phyloP scores from a whole-genome alignment of 306 rosid genomes.

The Lathyrus sativus region DNA sequence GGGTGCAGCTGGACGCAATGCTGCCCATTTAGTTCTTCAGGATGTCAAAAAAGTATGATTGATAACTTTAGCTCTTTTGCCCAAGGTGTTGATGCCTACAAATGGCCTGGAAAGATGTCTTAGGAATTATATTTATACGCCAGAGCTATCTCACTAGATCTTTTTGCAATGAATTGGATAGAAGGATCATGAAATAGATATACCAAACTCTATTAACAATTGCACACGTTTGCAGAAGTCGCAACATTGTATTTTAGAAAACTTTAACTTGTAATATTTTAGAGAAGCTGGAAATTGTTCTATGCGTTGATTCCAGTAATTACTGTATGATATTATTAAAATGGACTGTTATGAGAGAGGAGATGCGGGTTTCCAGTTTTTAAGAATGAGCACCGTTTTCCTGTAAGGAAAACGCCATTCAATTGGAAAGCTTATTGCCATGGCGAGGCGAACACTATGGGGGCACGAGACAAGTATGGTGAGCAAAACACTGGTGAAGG shows the following conservation, averaged over 20 bases:
- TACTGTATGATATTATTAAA: background rate
- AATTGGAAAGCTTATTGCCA: too few species aligned
- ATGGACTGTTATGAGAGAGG: background rate
- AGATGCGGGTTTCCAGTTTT: background rate
- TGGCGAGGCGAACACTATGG: too few species aligned
- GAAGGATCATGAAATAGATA: constrained; percentile 6
- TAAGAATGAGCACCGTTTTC: background rate
- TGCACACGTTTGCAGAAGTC: background rate
- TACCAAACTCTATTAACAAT: background rate
- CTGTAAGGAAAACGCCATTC: too few species aligned
- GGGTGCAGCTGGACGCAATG: constrained; percentile 94
- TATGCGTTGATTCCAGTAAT: constrained; percentile 11
- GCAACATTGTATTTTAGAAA: constrained; percentile 15
- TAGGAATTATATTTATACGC: constrained; percentile 5
- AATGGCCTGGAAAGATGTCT: constrained; percentile 8
- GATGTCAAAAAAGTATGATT: constrained; percentile 45
- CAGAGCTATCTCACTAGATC: background rate
- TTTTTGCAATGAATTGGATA: background rate
- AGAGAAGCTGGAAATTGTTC: background rate
- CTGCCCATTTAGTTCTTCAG: constrained; percentile 74
- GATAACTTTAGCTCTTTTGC: background rate
- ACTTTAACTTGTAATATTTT: constrained; percentile 7
- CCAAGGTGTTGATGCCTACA: constrained; percentile 13
- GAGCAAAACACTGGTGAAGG: background rate
- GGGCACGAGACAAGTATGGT: background rate